These are phyloP conservation scores for Protostelium mycophagum DNA, from an alignment of 78 protist species.

Conservation along the genomic window DNA sequence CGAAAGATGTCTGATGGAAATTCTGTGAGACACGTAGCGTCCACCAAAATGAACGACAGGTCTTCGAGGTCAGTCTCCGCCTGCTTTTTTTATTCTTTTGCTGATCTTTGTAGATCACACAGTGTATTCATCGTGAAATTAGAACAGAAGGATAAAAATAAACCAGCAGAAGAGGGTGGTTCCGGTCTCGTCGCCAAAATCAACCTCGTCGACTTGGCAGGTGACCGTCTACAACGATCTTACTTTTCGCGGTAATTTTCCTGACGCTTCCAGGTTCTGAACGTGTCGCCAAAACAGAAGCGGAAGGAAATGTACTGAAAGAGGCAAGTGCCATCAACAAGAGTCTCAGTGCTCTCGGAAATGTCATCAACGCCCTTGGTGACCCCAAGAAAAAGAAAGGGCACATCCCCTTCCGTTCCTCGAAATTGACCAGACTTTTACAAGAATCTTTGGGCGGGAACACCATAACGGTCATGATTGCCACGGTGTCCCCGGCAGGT, in stretches of 20 bases:
- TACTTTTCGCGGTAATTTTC: not conserved
- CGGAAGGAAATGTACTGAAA: constrained; percentile 30
- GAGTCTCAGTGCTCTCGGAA: constrained; percentile 84
- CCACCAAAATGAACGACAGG: constrained; percentile 56
- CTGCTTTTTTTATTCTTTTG: not conserved
- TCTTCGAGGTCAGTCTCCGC: constrained; percentile 19
- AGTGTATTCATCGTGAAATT: constrained; percentile 38
- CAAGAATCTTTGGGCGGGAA: constrained; percentile 95
- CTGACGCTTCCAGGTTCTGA: constrained; percentile 69
- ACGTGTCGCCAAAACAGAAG: constrained; percentile 81
- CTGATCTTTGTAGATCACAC: constrained; percentile 6
- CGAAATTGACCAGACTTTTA: constrained; percentile 88
- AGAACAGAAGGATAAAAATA: constrained; percentile 18
- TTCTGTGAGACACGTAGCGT: constrained; percentile 23
- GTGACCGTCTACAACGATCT: constrained; percentile 15
- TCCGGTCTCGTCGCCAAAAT: constrained; percentile 43
- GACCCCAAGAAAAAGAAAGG: not conserved
- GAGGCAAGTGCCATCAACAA: constrained; percentile 92
- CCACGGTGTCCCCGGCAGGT: constrained; percentile 83
- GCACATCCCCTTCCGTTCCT: constrained; percentile 51
- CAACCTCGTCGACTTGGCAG: constrained; percentile 95
- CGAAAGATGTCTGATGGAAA: constrained; percentile 19
- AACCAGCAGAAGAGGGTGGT: not conserved
- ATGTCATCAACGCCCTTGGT: constrained; percentile 84
- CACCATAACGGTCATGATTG: constrained; percentile 91